phyloP scores from a whole-genome alignment of 352 stramenopile genomes.

The Phytophthora fragariae region DNA sequence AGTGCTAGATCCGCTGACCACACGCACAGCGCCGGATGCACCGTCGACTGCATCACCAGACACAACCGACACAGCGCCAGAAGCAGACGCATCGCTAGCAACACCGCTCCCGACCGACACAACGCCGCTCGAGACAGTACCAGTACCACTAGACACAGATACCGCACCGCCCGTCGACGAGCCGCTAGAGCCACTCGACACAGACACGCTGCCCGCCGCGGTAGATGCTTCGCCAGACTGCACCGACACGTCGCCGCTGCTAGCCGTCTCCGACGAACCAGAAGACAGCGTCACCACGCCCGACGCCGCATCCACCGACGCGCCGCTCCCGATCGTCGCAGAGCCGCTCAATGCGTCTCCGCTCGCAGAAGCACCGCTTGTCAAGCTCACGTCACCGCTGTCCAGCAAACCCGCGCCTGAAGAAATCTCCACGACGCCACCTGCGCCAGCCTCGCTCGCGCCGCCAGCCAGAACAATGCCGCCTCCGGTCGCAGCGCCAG shows the following conservation, averaged over 20 bases:
- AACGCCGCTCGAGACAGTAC: constrained; percentile 21
- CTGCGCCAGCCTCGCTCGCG: not conserved
- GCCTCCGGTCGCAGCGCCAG: constrained; percentile 10
- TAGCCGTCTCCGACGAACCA: too few species aligned
- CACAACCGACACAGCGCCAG: too few species aligned
- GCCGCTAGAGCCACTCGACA: constrained; percentile 25
- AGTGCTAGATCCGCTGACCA: constrained; percentile 8
- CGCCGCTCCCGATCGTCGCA: too few species aligned
- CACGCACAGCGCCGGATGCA: too few species aligned
- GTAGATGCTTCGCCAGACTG: constrained; percentile 3
- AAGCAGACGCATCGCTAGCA: not conserved
- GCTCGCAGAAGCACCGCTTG: too few species aligned
- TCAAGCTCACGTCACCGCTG: not conserved
- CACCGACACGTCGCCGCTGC: too few species aligned
- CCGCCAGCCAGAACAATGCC: not conserved
- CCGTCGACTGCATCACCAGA: too few species aligned
- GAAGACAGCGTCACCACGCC: too few species aligned
- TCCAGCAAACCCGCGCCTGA: not conserved
- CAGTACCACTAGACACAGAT: constrained; percentile 31
- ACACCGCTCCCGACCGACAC: constrained; percentile 24
- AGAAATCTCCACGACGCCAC: constrained; percentile 9
- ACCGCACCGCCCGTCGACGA: constrained; percentile 28
- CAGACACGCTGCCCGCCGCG: constrained; percentile 22
- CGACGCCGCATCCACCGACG: too few species aligned
- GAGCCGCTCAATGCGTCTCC: too few species aligned